phyloP scores from a whole-genome alignment of 257 asterid genomes.

The Datura wrightii region DNA sequence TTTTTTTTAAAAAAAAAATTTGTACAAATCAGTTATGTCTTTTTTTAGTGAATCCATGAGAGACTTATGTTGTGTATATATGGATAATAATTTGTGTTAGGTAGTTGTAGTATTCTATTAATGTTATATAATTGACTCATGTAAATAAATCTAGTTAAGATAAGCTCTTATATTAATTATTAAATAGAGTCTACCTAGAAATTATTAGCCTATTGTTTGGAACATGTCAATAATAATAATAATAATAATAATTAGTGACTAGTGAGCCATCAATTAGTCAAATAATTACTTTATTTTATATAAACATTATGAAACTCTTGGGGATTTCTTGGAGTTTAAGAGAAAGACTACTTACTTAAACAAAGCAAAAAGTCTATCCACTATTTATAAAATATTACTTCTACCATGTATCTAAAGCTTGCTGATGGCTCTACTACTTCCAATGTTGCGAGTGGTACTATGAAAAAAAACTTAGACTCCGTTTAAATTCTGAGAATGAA shows the following conservation, averaged over 20 bases:
- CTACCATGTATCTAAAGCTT: too few species aligned
- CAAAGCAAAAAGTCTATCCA: constrained; percentile 15
- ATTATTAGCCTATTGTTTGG: neutral
- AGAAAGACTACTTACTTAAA: constrained; percentile 23
- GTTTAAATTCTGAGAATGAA: neutral
- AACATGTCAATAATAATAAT: constrained; percentile 7
- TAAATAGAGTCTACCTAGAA: neutral
- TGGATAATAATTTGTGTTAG: neutral
- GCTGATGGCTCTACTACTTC: too few species aligned
- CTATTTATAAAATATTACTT: neutral
- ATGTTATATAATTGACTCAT: constrained; percentile 19
- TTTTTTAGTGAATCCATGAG: neutral
- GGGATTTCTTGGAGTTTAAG: constrained; percentile 34
- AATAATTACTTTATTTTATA: constrained; percentile 4
- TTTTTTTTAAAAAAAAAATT: too few species aligned
- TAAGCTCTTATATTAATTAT: neutral
- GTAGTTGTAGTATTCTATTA: constrained; percentile 12
- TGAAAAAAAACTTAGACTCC: too few species aligned
- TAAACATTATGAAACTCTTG: constrained; percentile 23
- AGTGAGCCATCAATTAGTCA: constrained; percentile 33
- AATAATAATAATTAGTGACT: neutral
- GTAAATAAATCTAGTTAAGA: constrained; percentile 7
- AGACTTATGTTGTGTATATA: constrained; percentile 11
- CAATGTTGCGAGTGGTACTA: too few species aligned
- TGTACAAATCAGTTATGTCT: neutral